These are phyloP conservation scores for Darksidea phi DNA, from an alignment of 495 filamentous ascomycete genomes.

Conservation along the genomic window DNA sequence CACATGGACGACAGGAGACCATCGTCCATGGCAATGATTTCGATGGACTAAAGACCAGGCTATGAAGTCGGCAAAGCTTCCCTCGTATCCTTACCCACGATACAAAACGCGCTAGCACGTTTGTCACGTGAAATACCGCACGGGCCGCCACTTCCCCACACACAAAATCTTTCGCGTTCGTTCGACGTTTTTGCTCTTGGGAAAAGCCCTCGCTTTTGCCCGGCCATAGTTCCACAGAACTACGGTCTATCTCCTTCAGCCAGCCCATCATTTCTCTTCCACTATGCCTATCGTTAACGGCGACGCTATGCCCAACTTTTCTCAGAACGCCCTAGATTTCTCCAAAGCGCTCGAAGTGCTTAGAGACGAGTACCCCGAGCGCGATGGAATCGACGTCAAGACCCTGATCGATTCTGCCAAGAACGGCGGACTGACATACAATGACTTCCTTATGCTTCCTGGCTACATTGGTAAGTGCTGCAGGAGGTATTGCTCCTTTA, in stretches of 20 bases:
- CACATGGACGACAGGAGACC: too few relatives aligned
- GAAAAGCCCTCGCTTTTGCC: conserved; percentile 56
- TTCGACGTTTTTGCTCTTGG: conserved; percentile 54
- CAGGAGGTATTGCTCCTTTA: too few relatives aligned
- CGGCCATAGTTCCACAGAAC: conserved; percentile 47
- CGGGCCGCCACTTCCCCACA: conserved; percentile 35
- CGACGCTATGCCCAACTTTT: conserved; percentile 43
- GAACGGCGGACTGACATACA: conserved; percentile 86
- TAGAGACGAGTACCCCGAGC: conserved; percentile 64
- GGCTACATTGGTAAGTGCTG: conserved; percentile 60
- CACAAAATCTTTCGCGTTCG: conserved; percentile 17
- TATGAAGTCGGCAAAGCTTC: too few relatives aligned
- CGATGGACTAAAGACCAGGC: too few relatives aligned
- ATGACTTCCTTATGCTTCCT: conserved; percentile 68
- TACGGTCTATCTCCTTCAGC: conserved; percentile 32
- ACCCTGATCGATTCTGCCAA: conserved; percentile 81
- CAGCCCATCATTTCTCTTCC: conserved; percentile 3
- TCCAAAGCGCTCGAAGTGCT: conserved; percentile 74
- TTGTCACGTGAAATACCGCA: conserved; percentile 34
- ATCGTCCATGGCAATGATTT: too few relatives aligned
- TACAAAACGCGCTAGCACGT: conserved; percentile 40
- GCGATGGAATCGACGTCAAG: conserved; percentile 81
- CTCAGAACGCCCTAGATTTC: conserved; percentile 54
- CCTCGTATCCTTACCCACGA: not conserved
- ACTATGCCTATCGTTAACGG: conserved; percentile 71